Conservation (phyloP, 768 basidiomycete genomes). For the Rhodotorula diobovata region DNA sequence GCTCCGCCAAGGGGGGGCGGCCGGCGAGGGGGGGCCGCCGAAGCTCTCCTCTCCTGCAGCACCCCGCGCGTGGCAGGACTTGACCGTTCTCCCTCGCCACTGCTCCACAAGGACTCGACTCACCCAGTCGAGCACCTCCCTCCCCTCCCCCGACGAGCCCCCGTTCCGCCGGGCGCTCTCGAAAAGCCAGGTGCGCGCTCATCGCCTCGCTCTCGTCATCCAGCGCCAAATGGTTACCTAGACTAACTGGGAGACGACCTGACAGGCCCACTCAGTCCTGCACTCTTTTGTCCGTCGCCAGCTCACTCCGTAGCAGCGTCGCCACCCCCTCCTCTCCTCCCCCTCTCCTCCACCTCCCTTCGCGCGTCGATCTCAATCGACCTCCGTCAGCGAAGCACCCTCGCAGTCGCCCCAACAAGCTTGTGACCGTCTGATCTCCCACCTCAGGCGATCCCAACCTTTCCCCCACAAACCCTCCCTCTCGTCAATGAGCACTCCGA, state of each 20-base stretch:
- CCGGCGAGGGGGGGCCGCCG: not conserved
- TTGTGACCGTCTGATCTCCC: not conserved
- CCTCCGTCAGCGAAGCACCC: too few species aligned
- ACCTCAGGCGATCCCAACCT: not conserved
- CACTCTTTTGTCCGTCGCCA: not conserved
- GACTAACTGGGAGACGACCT: not conserved
- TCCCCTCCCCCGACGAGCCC: not conserved
- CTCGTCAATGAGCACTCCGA: slow-evolving; percentile 18
- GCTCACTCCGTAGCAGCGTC: not conserved
- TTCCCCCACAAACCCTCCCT: not conserved
- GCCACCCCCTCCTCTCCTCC: not conserved
- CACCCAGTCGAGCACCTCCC: not conserved
- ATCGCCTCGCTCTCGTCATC: not conserved
- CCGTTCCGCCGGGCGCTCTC: not conserved
- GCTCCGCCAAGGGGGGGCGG: too few species aligned
- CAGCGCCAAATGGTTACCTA: not conserved
- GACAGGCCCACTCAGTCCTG: not conserved
- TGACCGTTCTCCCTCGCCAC: not conserved
- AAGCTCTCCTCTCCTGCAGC: not conserved
- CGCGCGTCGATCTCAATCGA: too few species aligned
- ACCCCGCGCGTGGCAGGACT: not conserved
- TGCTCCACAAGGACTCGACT: not conserved
- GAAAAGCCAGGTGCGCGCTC: not conserved
- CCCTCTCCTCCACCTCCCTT: not conserved
- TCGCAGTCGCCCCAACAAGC: too few species aligned